phyloP scores from a whole-genome alignment of 768 basidiomycete species.

The Auricularia sp. region DNA sequence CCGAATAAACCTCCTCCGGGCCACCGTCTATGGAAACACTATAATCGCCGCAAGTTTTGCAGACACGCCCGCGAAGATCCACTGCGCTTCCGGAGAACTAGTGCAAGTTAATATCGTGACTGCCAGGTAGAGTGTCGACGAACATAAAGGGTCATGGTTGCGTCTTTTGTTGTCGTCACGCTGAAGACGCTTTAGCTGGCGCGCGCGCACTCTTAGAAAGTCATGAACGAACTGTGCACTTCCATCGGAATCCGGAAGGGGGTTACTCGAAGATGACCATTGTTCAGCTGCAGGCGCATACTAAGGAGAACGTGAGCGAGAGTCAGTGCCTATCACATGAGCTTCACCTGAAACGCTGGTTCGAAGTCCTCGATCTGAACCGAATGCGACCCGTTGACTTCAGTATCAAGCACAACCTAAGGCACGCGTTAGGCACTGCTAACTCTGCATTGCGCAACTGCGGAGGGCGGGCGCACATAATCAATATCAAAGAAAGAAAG shows the following conservation, averaged over 20 bases:
- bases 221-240: neutral
- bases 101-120: neutral
- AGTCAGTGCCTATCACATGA: neutral
- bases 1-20: neutral
- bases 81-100: neutral
- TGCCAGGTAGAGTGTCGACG: neutral
- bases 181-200: neutral
- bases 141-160: neutral
- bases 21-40: neutral
- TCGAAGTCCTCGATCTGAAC: neutral
- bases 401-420: neutral
- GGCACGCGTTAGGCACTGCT: neutral
- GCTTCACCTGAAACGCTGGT: neutral
- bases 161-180: neutral
- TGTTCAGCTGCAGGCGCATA: neutral
- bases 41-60: neutral
- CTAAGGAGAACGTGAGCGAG: neutral
- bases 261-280: neutral
- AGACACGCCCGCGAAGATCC: neutral
- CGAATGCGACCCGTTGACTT: neutral
- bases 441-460: neutral
- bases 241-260: no score
- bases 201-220: neutral
- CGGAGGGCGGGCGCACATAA: neutral
- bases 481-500: neutral